Evolutionary conservation across 2,329 filamentous ascomycete species (phyloP).

Genomic region (Xylaria polymorpha): DNA sequence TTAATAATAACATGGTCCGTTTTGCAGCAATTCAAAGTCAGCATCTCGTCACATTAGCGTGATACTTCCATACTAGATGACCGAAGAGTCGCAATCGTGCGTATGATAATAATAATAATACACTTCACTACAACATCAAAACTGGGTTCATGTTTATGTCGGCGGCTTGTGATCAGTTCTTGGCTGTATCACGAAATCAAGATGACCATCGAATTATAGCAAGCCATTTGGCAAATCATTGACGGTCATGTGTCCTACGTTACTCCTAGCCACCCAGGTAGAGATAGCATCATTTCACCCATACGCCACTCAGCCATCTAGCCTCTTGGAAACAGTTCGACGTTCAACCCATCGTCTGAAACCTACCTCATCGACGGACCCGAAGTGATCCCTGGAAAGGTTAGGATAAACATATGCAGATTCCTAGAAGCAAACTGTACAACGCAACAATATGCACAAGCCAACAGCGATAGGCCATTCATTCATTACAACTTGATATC

Average conservation of each 20-base stretch:
- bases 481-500: constrained; percentile 1
- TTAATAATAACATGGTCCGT: not conserved
- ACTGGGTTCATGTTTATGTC: not conserved
- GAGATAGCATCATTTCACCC: constrained; percentile 6
- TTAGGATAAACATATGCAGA: not conserved
- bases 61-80: not conserved
- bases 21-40: not conserved
- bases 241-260: constrained; percentile 19
- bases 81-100: not conserved
- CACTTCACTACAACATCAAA: not conserved
- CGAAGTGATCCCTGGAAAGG: not conserved
- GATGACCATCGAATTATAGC: not conserved
- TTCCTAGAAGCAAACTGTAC: not conserved
- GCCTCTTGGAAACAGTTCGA: not conserved
- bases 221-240: not conserved
- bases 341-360: not conserved
- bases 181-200: constrained; percentile 3
- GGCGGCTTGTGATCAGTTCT: not conserved
- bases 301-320: constrained; percentile 12
- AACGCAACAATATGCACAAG: constrained; percentile 12
- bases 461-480: constrained; percentile 2
- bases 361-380: not conserved
- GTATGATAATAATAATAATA: no score
- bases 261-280: constrained; percentile 1
- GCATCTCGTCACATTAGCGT: not conserved